phyloP scores from a whole-genome alignment of 768 basidiomycete species.

The Agrocybe pediades region DNA sequence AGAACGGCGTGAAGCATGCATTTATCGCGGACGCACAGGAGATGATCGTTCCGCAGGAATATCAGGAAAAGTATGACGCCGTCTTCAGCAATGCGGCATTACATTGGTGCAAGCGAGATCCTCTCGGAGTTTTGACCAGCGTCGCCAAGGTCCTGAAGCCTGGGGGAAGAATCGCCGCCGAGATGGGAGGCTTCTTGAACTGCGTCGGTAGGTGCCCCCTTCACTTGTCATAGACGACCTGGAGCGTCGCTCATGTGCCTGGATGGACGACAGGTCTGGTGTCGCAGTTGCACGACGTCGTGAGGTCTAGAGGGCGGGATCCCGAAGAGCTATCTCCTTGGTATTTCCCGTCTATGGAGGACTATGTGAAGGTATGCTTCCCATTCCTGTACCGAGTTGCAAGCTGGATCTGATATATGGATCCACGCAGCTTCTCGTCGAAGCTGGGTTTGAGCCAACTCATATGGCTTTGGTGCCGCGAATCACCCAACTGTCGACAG shows the following conservation, averaged over 20 bases:
- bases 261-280: slow-evolving; percentile 54
- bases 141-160: slow-evolving; percentile 63
- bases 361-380: slow-evolving; percentile 55
- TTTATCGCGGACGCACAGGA: slow-evolving; percentile 60
- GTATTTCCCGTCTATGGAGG: slow-evolving; percentile 77
- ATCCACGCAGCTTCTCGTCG: slow-evolving; percentile 49
- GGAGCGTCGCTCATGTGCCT: background rate
- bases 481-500: slow-evolving; percentile 51
- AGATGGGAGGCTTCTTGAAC: slow-evolving; percentile 81
- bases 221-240: background rate
- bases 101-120: slow-evolving; percentile 86
- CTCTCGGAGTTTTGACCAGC: slow-evolving; percentile 61
- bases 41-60: slow-evolving; percentile 37
- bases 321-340: slow-evolving; percentile 71
- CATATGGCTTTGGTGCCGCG: slow-evolving; percentile 58
- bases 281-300: slow-evolving; percentile 52
- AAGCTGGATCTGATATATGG: background rate
- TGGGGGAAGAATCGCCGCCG: slow-evolving; percentile 72
- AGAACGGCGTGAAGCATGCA: slow-evolving; percentile 45
- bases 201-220: slow-evolving; percentile 50
- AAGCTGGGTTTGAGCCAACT: slow-evolving; percentile 56
- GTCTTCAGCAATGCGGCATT: slow-evolving; percentile 81
- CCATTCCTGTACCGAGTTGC: background rate
- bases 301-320: slow-evolving; percentile 56
- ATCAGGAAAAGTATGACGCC: slow-evolving; percentile 57